Evolutionary conservation across 176 grass and related monocot species (phyloP).

Genomic region (Puccinellia tenuiflora): DNA sequence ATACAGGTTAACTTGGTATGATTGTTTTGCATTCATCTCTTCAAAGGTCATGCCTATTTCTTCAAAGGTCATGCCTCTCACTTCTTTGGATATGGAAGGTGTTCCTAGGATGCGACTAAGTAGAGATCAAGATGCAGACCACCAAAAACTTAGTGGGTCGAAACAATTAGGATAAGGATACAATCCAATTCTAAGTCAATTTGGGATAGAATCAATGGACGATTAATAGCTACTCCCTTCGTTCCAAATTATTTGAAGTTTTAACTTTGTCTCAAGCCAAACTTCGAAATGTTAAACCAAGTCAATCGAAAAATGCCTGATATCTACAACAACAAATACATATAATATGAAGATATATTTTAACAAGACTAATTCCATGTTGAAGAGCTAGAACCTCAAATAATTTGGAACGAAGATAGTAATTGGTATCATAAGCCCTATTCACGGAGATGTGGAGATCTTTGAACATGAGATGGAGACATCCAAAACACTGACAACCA

Average conservation of each 20-base stretch:
- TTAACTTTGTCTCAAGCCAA: no score
- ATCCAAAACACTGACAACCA: no score
- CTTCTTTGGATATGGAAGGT: background rate
- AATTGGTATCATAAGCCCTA: background rate
- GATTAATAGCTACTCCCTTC: no score
- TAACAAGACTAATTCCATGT: no score
- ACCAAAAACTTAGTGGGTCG: background rate
- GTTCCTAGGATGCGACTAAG: background rate
- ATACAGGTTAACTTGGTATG: background rate
- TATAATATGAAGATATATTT: no score
- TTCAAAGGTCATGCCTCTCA: background rate
- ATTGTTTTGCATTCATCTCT: background rate
- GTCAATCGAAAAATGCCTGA: no score
- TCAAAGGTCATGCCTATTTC: background rate
- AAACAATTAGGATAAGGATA: background rate
- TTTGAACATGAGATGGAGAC: no score
- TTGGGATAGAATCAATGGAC: background rate
- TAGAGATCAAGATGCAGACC: background rate
- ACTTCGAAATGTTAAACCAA: no score
- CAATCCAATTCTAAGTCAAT: background rate
- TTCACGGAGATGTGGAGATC: background rate
- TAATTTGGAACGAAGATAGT: no score
- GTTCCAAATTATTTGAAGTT: no score
- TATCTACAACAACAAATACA: no score
- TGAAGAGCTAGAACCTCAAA: no score